Evolutionary conservation across 73 alveolate species (phyloP).

Genomic region (Effrenium voratum): DNA sequence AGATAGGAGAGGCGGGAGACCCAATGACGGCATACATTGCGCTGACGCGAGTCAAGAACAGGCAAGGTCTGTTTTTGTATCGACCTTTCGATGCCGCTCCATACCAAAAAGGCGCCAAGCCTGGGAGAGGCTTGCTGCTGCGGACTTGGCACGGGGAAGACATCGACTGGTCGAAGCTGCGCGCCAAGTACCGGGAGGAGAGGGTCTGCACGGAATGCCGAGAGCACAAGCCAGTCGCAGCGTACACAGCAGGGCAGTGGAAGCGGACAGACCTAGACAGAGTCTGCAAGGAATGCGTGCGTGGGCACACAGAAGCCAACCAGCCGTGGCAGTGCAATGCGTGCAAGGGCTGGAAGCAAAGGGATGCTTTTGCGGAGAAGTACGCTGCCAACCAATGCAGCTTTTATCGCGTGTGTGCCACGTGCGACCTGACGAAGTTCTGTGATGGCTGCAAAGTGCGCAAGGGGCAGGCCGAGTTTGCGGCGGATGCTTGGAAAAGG

Average conservation of each 20-base stretch:
- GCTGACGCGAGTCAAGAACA: not conserved
- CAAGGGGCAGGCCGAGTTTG: not conserved
- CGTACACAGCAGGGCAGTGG: constrained; percentile 1
- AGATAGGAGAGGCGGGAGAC: not conserved
- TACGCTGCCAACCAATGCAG: not conserved
- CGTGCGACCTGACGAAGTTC: not conserved
- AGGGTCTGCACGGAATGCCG: not conserved
- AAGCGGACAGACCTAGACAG: not conserved
- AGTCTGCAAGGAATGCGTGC: constrained; percentile 3
- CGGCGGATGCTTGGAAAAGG: not conserved
- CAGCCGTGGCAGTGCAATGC: constrained; percentile 44
- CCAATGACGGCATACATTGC: not conserved
- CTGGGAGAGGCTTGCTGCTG: no score
- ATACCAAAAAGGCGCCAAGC: no score
- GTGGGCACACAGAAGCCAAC: not conserved
- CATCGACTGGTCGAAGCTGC: not conserved
- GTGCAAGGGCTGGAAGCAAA: not conserved
- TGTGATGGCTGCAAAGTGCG: not conserved
- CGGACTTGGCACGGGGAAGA: not conserved
- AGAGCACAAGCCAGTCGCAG: not conserved
- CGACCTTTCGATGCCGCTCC: constrained; percentile 1
- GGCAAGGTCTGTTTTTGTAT: not conserved
- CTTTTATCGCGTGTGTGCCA: not conserved
- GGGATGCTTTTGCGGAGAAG: not conserved
- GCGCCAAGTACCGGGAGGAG: not conserved